A percentile compares a stretch with the other conserved stretches of the same genome.
phyloP scores from a whole-genome alignment of 176 grass and related monocot species.

The Musa troglodytarum region DNA sequence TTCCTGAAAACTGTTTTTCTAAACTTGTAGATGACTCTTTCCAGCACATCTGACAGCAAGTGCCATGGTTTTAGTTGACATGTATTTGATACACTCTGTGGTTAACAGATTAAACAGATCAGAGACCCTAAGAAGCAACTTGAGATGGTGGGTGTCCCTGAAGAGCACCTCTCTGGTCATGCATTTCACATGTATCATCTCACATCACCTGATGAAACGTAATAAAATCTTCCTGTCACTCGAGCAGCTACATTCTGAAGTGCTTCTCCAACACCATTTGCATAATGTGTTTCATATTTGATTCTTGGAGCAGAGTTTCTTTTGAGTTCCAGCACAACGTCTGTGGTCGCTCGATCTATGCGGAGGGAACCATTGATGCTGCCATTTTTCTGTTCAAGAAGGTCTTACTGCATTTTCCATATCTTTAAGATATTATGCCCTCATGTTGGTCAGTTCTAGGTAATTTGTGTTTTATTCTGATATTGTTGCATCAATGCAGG shows the following conservation, averaged over 20 bases:
- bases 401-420: conserved; percentile 26
- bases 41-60: background rate
- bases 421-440: background rate
- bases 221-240: conserved; percentile 16
- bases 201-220: conserved; percentile 77
- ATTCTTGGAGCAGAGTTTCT: conserved; percentile 48
- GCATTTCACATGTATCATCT: conserved; percentile 90
- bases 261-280: background rate
- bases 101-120: conserved; percentile 55
- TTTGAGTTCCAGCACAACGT: conserved; percentile 98
- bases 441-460: too few relatives aligned
- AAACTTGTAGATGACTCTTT: background rate
- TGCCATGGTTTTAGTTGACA: background rate
- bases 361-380: conserved; percentile 71
- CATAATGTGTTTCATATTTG: background rate
- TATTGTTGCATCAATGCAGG: conserved; percentile 30
- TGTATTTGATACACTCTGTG: background rate
- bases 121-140: conserved; percentile 70
- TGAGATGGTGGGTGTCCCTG: conserved; percentile 90
- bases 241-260: background rate
- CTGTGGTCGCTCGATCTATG: conserved; percentile 73
- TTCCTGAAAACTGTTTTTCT: background rate
- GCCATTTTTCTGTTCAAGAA: conserved; percentile 74
- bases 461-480: too few relatives aligned
- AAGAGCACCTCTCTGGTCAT: conserved; percentile 71